These are phyloP conservation scores for Taphrina betulina DNA, from an alignment of 1,139 yeast species.

Conservation along the genomic window DNA sequence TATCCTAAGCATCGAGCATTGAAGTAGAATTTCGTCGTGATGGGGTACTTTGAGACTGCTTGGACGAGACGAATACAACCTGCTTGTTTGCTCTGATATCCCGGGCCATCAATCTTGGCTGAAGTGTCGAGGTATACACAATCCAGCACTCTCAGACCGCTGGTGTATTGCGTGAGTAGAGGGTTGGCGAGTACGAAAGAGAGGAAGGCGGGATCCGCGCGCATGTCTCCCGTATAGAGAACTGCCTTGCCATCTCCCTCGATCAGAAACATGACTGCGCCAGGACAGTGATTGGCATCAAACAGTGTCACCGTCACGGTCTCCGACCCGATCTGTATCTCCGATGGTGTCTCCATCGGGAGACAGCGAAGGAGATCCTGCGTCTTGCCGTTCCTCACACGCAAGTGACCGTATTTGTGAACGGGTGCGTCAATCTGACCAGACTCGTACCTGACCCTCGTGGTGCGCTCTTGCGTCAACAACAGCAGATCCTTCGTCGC, in stretches of 20 bases:
- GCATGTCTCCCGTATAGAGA: conserved; percentile 58
- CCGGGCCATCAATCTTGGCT: conserved; percentile 8
- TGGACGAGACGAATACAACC: conserved; percentile 49
- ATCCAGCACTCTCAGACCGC: conserved; percentile 47
- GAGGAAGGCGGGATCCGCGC: conserved; percentile 57
- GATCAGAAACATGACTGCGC: conserved; percentile 58
- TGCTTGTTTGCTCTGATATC: conserved; percentile 48
- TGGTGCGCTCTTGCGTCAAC: conserved; percentile 28
- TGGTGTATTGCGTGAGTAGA: conserved; percentile 42
- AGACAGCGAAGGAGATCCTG: conserved; percentile 36
- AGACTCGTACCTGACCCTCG: conserved; percentile 24
- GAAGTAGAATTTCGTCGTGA: conserved; percentile 49
- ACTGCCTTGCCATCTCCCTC: conserved; percentile 48
- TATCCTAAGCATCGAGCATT: conserved; percentile 54
- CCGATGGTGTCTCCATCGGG: conserved; percentile 39
- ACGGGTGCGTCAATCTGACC: conserved; percentile 12
- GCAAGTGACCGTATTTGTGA: conserved; percentile 35
- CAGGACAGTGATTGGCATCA: conserved; percentile 61
- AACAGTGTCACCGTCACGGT: conserved; percentile 43
- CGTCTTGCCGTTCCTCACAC: conserved; percentile 12
- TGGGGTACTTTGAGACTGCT: conserved; percentile 50
- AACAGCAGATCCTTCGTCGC: conserved; percentile 47
- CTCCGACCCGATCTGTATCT: conserved; percentile 37
- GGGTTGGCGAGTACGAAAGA: conserved; percentile 50
- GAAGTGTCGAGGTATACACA: conserved; percentile 57